Evolutionary conservation across 169 alveolate genomes (phyloP).

Genomic region (Cytauxzoon felis): DNA sequence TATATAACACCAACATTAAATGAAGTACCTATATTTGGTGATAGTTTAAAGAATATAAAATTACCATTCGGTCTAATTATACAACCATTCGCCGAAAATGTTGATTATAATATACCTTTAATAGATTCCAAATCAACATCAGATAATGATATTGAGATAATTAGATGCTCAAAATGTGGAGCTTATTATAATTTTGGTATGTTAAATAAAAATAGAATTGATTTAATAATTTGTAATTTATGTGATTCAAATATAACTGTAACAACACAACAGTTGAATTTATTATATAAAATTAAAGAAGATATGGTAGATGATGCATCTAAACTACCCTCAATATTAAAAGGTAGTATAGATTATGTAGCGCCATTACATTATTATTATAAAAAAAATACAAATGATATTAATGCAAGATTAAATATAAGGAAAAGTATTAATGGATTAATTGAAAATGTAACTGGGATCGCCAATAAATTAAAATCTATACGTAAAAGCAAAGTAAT

Average conservation of each 20-base stretch:
- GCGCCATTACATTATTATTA: conserved; percentile 63
- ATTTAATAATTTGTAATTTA: conserved; percentile 57
- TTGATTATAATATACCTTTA: conserved; percentile 51
- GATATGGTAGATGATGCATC: conserved; percentile 6
- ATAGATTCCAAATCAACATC: conserved; percentile 60
- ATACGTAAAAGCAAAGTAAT: too few species aligned
- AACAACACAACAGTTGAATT: conserved; percentile 47
- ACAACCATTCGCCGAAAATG: conserved; percentile 71
- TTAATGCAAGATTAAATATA: too few species aligned
- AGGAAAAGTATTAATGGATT: not conserved
- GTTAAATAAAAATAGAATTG: conserved; percentile 42
- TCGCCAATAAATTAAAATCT: too few species aligned
- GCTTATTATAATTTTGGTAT: conserved; percentile 68
- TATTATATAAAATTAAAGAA: conserved; percentile 44
- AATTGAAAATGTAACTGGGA: conserved; percentile 5
- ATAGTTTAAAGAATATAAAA: conserved; percentile 50
- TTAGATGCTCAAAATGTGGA: conserved; percentile 68
- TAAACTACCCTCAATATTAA: conserved; percentile 51
- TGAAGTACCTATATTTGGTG: conserved; percentile 67
- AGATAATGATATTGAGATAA: conserved; percentile 50
- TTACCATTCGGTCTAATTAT: conserved; percentile 71
- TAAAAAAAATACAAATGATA: not conserved
- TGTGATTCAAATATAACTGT: conserved; percentile 60
- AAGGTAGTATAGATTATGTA: conserved; percentile 68
- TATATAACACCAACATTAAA: conserved; percentile 60